Evolutionary conservation across 352 stramenopile species (phyloP), one percentile per base, ranked within the genome.

Genomic region (Globisporangium rhizosaccharum): DNA sequence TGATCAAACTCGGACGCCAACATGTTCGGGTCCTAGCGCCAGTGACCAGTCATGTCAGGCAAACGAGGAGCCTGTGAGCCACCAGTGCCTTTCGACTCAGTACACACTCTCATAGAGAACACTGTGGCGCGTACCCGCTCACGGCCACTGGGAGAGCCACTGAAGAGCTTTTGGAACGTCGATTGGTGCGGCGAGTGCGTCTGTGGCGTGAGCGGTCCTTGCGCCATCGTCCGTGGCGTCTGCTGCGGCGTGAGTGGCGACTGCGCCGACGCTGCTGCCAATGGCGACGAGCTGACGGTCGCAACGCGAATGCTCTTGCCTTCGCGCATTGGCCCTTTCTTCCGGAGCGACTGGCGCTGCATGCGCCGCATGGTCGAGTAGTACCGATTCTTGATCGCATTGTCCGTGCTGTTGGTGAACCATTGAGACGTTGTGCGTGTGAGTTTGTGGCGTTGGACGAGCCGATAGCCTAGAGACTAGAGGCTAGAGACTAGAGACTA

Each of bases 361-460:
- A 96, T 92, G 58, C 87, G 80, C 4, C 87, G 71, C 83, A 94
- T 94, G n/a, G 83, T 96, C 59, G 87, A 96, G 67, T 97, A 96
- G 66, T 93, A 96, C 41, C 87, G 76, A 59, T 96, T 96, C 70
- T 97, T 97, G 65, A 97, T 96, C 30, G 85, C 85, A 65, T 97
- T 97, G 65, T 97, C 88, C 28, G 88, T 96, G 47, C 83, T 84
- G 42, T 20, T 30, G 17, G 23, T 2, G 11, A 37, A 17, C 7
- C 26, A 45, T 11, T 10, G n/a, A 20, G 12, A 1, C 25, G 15
- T 37, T 23, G 25, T 25, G 20, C 17, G 46, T 41, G 46, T 30
- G 46, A 51, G 25, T 26, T n/a, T 8, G 15, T 18, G 11, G 23
- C n/a, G n/a, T 51, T 30, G 6, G 12, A 12, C 46, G 33, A 51